A percentile compares a stretch with the other conserved stretches of the same genome.
Evolutionary conservation across 2,329 filamentous ascomycete species (phyloP).

Genomic region (Dactylella cylindrospora): DNA sequence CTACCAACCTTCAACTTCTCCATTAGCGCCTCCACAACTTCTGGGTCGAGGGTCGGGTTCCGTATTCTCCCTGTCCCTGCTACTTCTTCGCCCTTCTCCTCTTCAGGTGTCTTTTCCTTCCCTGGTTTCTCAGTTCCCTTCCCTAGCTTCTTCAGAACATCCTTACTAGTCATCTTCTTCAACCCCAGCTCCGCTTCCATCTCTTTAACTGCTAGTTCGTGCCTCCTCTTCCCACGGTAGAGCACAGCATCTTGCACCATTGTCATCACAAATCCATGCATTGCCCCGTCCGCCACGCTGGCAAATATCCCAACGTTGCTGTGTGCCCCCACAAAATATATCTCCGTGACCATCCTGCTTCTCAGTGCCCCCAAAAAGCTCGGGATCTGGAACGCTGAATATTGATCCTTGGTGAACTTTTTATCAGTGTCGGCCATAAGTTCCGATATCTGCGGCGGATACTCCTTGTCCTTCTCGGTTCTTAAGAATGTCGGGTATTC

Average conservation of each 20-base stretch:
- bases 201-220: slow-evolving; percentile 68
- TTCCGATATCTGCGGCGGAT: slow-evolving; percentile 2
- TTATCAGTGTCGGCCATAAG: slow-evolving; percentile 40
- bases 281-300: slow-evolving; percentile 84
- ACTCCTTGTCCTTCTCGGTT: neutral
- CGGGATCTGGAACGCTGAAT: slow-evolving; percentile 81
- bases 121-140: slow-evolving; percentile 17
- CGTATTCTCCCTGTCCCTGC: slow-evolving; percentile 17
- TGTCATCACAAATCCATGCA: slow-evolving; percentile 83
- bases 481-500: slow-evolving; percentile 22
- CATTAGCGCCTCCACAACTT: slow-evolving; percentile 35
- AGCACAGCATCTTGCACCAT: slow-evolving; percentile 87
- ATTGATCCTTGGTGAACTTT: slow-evolving; percentile 66
- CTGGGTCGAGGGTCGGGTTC: slow-evolving; percentile 32
- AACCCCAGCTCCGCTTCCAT: slow-evolving; percentile 71
- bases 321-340: slow-evolving; percentile 84
- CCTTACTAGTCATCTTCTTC: slow-evolving; percentile 36
- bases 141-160: slow-evolving; percentile 45
- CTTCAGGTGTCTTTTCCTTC: neutral
- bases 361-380: slow-evolving; percentile 62
- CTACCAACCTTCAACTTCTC: slow-evolving; percentile 41
- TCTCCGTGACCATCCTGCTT: slow-evolving; percentile 61
- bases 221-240: slow-evolving; percentile 69
- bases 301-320: slow-evolving; percentile 88
- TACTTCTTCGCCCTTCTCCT: slow-evolving; percentile 29